These are phyloP conservation scores for Coix lacrymajobi DNA, from an alignment of 176 grass and related monocot genomes.

Conservation along the genomic window DNA sequence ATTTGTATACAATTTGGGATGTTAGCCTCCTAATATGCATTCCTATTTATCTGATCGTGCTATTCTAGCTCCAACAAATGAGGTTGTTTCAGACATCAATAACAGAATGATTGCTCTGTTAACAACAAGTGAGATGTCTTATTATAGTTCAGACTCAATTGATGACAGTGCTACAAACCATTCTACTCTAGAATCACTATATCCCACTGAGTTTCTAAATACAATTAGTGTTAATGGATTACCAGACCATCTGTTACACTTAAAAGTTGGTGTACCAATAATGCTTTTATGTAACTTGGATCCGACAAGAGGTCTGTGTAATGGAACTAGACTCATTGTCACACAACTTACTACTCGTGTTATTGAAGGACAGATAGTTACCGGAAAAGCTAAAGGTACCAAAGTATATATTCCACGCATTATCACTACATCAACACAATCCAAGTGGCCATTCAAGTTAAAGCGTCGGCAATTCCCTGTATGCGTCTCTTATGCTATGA, in stretches of 20 bases:
- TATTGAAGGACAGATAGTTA: not conserved
- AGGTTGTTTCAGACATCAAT: not conserved
- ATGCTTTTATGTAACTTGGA: not conserved
- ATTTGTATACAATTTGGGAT: not conserved
- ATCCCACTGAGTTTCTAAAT: not conserved
- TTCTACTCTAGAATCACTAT: not conserved
- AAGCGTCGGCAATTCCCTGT: not conserved
- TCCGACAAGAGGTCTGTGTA: not conserved
- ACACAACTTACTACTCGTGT: not conserved
- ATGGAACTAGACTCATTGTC: not conserved
- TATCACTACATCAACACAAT: not conserved
- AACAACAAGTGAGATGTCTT: not conserved
- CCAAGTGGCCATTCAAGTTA: constrained; percentile 10
- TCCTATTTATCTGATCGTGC: not conserved
- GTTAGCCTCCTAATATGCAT: not conserved
- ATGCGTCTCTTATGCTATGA: constrained; percentile 19
- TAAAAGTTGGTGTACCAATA: not conserved
- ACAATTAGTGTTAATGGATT: not conserved
- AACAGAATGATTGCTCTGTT: not conserved
- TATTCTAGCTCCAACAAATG: constrained; percentile 9
- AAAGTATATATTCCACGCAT: not conserved
- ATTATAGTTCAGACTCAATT: not conserved
- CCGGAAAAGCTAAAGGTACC: not conserved
- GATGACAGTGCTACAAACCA: not conserved
- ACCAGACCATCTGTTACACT: not conserved